Conservation (phyloP, 345 rosid genomes). For the Dipteronia sinensis region DNA sequence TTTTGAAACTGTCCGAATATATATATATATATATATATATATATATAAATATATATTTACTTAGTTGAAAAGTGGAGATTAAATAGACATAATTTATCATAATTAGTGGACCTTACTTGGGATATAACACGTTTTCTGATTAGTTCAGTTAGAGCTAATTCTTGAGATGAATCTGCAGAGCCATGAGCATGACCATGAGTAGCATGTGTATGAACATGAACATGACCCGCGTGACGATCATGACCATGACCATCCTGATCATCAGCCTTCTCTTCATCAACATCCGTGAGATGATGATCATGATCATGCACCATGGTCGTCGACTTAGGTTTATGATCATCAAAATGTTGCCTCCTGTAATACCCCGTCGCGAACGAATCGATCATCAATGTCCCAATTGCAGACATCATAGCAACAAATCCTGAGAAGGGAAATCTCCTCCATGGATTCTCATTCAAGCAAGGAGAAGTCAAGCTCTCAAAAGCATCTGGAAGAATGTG, state of each 20-base stretch:
- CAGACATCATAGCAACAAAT: conserved; percentile 58
- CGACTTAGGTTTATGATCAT: conserved; percentile 21
- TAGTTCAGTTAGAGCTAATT: conserved; percentile 27
- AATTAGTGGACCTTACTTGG: conserved; percentile 32
- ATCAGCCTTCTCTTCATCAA: conserved; percentile 39
- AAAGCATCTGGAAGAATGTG: conserved; percentile 70
- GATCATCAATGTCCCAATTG: conserved; percentile 55
- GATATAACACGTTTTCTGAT: conserved; percentile 52
- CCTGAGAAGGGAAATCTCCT: conserved; percentile 58
- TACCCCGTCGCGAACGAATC: conserved; percentile 57
- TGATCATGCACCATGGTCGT: neutral
- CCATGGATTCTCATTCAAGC: conserved; percentile 48
- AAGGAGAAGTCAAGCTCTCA: conserved; percentile 53
- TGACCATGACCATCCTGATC: conserved; percentile 22
- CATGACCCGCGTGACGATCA: conserved; percentile 54
- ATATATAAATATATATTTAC: neutral
- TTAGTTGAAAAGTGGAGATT: no score
- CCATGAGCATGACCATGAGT: conserved; percentile 69
- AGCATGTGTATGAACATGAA: conserved; percentile 67
- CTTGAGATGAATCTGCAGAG: conserved; percentile 31
- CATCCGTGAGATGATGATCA: neutral
- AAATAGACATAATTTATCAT: no score
- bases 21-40: neutral
- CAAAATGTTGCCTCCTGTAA: conserved; percentile 44
- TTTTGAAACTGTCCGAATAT: neutral